Percentiles rank a stretch among this genome's conserved stretches.
Evolutionary conservation across 345 rosid species (phyloP).

Genomic region (Aquilaria yunnanensis): DNA sequence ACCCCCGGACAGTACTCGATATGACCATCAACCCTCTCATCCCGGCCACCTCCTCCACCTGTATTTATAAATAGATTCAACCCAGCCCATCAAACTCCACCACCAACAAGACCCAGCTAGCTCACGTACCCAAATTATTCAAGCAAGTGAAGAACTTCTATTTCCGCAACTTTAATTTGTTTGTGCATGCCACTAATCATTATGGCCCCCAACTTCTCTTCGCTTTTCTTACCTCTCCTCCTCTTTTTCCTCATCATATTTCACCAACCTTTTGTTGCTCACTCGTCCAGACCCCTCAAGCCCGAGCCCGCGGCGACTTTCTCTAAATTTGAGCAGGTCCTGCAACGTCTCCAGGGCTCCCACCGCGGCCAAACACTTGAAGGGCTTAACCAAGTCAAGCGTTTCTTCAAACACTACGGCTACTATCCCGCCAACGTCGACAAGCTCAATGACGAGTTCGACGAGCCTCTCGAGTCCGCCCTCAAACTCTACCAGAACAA

Average conservation of each 20-base stretch:
- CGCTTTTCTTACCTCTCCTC: not conserved
- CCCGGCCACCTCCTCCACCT: too few relatives aligned
- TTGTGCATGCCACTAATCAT: too few relatives aligned
- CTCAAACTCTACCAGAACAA: not conserved
- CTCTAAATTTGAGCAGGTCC: not conserved
- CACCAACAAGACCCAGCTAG: too few relatives aligned
- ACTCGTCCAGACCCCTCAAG: not conserved
- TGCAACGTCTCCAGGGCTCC: not conserved
- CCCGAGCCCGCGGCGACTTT: not conserved
- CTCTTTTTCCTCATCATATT: not conserved
- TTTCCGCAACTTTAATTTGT: too few relatives aligned
- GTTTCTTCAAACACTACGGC: not conserved
- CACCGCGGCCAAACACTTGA: not conserved
- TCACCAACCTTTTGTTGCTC: not conserved
- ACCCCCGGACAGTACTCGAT: too few relatives aligned
- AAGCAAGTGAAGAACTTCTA: too few relatives aligned
- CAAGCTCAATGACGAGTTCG: not conserved
- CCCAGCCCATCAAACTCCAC: too few relatives aligned
- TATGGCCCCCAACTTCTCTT: conserved; percentile 8
- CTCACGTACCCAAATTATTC: too few relatives aligned
- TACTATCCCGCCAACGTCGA: not conserved
- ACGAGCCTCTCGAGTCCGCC: conserved; percentile 1
- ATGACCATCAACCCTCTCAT: too few relatives aligned
- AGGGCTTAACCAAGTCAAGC: conserved; percentile 7
- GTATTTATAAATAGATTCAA: too few relatives aligned